Percentiles rank a stretch among this genome's conserved stretches.
phyloP scores from a whole-genome alignment of 352 stramenopile genomes.

The Phytophthora nicotianae region DNA sequence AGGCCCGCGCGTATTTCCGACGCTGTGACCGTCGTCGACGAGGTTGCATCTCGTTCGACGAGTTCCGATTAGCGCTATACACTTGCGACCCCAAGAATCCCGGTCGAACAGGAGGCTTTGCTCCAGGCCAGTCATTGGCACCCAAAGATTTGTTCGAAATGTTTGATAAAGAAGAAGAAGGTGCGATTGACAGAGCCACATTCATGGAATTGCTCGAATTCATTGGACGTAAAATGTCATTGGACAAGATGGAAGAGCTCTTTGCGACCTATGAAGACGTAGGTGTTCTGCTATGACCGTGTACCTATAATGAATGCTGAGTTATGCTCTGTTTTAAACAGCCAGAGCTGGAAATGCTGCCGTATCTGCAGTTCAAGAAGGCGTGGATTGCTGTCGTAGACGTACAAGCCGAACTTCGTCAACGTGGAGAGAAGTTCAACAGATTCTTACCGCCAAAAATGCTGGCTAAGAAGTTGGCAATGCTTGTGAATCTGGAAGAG shows the following conservation, averaged over 20 bases:
- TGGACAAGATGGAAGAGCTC: conserved; percentile 69
- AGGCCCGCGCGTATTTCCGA: conserved; percentile 80
- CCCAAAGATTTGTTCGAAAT: conserved; percentile 86
- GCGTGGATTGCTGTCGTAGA: conserved; percentile 73
- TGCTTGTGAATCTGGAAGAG: conserved; percentile 71
- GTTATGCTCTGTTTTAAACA: conserved; percentile 12
- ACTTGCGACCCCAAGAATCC: conserved; percentile 84
- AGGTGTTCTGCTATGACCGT: background rate
- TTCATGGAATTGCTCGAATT: conserved; percentile 79
- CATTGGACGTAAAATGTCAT: conserved; percentile 62
- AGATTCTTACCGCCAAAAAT: conserved; percentile 52
- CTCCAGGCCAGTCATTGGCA: conserved; percentile 65
- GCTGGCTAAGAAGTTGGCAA: conserved; percentile 68
- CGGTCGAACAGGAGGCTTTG: conserved; percentile 67
- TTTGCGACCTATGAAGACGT: conserved; percentile 79
- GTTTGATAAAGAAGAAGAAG: conserved; percentile 76
- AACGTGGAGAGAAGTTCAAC: conserved; percentile 71
- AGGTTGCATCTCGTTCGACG: conserved; percentile 79
- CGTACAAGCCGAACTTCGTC: conserved; percentile 63
- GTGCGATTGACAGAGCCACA: conserved; percentile 64
- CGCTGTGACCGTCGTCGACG: conserved; percentile 67
- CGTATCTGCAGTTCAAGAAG: conserved; percentile 76
- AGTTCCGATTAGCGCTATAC: conserved; percentile 80
- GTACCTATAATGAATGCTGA: background rate
- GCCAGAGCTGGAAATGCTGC: conserved; percentile 72